Evolutionary conservation across 176 grass and related monocot species (phyloP).

Genomic region (Sorghum bicolor): Sorghum_bicolor_NCBIv3 NC_012870.2:67608001-67608500

Average conservation of each 20-base stretch:
- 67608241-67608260: constrained; percentile 8
- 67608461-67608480: constrained; percentile 23
- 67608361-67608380: constrained; percentile 19
- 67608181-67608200: constrained; percentile 19
- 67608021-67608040: not conserved
- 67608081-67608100: not conserved
- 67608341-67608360: not conserved
- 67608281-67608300: constrained; percentile 41
- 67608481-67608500: constrained; percentile 18
- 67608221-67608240: constrained; percentile 9
- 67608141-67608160: constrained; percentile 4
- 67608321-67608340: constrained; percentile 23
- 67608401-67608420: constrained; percentile 23
- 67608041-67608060: not conserved
- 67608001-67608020: not conserved
- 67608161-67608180: not conserved
- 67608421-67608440: constrained; percentile 25
- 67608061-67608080: not conserved
- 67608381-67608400: constrained; percentile 27
- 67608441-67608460: constrained; percentile 12
- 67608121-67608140: not conserved
- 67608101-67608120: constrained; percentile 6
- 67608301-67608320: constrained; percentile 34
- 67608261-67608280: constrained; percentile 25
- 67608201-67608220: constrained; percentile 33